Evolutionary conservation across 2,329 filamentous ascomycete species (phyloP), one percentile per base, ranked within the genome.

Genomic region (Ilyonectria mors-panacis): DNA sequence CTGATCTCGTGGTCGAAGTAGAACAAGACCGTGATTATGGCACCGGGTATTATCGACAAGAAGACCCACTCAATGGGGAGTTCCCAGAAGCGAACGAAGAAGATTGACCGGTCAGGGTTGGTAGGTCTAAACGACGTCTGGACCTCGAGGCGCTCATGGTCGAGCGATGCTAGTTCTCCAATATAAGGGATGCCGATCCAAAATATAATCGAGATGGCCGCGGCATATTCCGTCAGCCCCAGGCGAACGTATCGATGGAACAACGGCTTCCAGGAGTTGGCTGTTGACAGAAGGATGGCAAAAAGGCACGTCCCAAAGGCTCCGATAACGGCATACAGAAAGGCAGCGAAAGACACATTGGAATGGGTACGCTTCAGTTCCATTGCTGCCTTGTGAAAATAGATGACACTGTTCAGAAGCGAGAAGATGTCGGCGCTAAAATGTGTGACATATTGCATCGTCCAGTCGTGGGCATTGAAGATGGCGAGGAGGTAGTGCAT

Each of bases 1-100:
- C 88, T 91, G 59, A 92, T 90, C 76, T 92, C 90, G 72, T 92
- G 90, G 67, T 92, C 90, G 75, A 92, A 92, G 80, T 89, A 92
- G 81, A 92, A 92, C n/a, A 92, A 84, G 0, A 89, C 83, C 0
- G 89, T 91, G 64, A 92, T 89, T 69, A 92, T 91, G 39, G 86
- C 78, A 0, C 88, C 90, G 0, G 89, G 89, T 2, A 92, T 84
- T 47, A 91, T 85, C 33, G 90, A 87, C 5, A 87, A 83, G 72
- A 91, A 89, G 4, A 91, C 83, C 88, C 89, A 92, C 8, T 76
- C 78, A 1, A 89, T 75, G 2, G 88, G 86, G 1, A 92, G 76
- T 62, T 88, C 83, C 90, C 89, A 92, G 77, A 92, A 92, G 53
- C 84, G 79, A 48, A 92, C 88, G 67, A 91, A 87, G 76, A 92